Percentiles rank a stretch among this genome's conserved stretches.
phyloP scores from a whole-genome alignment of 1,284 basidiomycete genomes.

The Moesziomyces sp. region DNA sequence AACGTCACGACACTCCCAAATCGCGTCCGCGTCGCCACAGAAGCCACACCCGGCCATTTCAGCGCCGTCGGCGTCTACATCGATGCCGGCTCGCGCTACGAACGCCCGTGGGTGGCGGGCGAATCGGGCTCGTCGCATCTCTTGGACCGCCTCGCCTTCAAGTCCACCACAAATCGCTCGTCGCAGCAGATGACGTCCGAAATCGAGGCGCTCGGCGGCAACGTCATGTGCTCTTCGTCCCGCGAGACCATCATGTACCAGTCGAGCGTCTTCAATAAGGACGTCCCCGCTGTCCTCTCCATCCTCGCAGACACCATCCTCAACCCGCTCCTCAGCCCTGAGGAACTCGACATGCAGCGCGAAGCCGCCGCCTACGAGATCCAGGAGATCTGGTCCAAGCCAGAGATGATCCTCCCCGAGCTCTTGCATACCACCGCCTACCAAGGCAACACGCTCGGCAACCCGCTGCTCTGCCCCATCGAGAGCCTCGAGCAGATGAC shows the following conservation, averaged over 20 bases:
- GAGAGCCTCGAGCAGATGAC: slow-evolving; percentile 81
- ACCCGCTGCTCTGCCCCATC: slow-evolving; percentile 87
- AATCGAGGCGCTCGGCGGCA: slow-evolving; percentile 88
- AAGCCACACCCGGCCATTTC: slow-evolving; percentile 91
- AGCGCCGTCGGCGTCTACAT: slow-evolving; percentile 92
- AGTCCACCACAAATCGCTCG: slow-evolving; percentile 73
- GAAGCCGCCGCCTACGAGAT: slow-evolving; percentile 94
- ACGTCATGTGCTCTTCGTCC: slow-evolving; percentile 90
- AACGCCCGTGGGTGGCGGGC: slow-evolving; percentile 74
- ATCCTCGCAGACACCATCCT: slow-evolving; percentile 91
- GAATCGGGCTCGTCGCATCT: slow-evolving; percentile 87
- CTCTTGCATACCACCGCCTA: slow-evolving; percentile 88
- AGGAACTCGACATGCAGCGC: slow-evolving; percentile 85
- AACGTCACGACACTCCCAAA: slow-evolving; percentile 86
- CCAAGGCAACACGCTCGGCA: slow-evolving; percentile 81
- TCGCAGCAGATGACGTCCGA: slow-evolving; percentile 81
- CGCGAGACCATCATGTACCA: slow-evolving; percentile 98
- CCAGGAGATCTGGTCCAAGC: slow-evolving; percentile 85
- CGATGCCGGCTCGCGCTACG: slow-evolving; percentile 93
- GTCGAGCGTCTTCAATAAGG: slow-evolving; percentile 89
- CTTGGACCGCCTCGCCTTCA: slow-evolving; percentile 94
- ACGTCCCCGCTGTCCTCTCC: slow-evolving; percentile 82
- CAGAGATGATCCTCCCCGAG: slow-evolving; percentile 95
- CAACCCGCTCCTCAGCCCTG: slow-evolving; percentile 79
- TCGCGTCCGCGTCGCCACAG: slow-evolving; percentile 90